These are phyloP conservation scores for Xylaria multiplex DNA, from an alignment of 2,329 filamentous ascomycete species.

Conservation along the genomic window DNA sequence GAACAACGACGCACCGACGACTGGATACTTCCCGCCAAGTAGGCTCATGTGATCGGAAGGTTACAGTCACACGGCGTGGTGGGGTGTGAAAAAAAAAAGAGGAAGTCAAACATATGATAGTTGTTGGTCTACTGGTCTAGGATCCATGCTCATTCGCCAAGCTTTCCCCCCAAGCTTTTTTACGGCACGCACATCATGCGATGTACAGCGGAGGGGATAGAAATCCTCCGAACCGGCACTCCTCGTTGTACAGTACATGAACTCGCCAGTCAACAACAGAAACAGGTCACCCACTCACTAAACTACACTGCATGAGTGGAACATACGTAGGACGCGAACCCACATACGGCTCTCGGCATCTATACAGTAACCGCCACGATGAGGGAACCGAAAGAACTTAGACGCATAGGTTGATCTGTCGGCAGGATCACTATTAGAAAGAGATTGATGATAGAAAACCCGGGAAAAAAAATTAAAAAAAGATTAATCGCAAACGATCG, in stretches of 20 bases:
- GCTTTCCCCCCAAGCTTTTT: neutral
- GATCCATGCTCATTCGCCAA: conserved; percentile 10
- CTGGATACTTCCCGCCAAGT: conserved; percentile 14
- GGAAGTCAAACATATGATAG: neutral
- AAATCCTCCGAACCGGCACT: neutral
- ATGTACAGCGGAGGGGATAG: neutral
- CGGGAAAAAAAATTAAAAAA: too few species aligned
- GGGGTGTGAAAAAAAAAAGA: neutral
- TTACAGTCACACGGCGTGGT: conserved; percentile 21
- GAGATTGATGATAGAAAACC: too few species aligned
- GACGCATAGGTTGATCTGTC: neutral
- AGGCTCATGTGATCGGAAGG: conserved; percentile 21
- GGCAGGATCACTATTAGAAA: neutral
- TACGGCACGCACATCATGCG: conserved; percentile 6
- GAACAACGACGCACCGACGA: conserved; percentile 5
- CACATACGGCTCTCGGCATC: too few species aligned
- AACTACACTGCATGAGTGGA: too few species aligned
- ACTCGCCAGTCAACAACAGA: neutral
- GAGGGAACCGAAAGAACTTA: neutral
- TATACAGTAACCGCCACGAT: too few species aligned
- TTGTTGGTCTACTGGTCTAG: conserved; percentile 8
- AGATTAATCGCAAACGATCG: too few species aligned
- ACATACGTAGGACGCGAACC: too few species aligned
- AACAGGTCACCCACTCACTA: neutral
- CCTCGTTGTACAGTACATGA: neutral